Conservation (phyloP, 139 green algal species). For the Chlorella sp. region DNA sequence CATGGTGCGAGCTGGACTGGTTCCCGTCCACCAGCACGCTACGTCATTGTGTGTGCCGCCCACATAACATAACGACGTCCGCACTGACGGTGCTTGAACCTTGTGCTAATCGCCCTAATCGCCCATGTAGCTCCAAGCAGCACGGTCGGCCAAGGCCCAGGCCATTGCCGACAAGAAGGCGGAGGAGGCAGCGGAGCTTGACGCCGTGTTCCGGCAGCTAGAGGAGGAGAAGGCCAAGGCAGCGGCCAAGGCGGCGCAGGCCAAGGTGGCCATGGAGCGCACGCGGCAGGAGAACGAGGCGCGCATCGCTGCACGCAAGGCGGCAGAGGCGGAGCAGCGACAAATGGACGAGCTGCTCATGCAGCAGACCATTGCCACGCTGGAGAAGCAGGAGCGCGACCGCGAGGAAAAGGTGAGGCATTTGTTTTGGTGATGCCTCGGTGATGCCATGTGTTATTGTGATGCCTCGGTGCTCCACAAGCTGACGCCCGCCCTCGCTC, state of each 20-base stretch:
- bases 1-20: background rate
- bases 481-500: too few species aligned
- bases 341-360: constrained; percentile 12
- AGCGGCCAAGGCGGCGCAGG: background rate
- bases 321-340: background rate
- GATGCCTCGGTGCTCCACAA: background rate
- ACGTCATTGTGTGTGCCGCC: too few species aligned
- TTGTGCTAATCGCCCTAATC: too few species aligned
- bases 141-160: background rate
- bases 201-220: background rate
- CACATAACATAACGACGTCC: too few species aligned
- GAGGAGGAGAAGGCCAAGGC: constrained; percentile 1
- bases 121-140: too few species aligned
- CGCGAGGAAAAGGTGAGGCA: constrained; percentile 3
- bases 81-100: too few species aligned
- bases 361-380: background rate
- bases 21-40: too few species aligned
- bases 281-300: background rate
- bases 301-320: background rate
- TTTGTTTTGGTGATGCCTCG: background rate
- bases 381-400: constrained; percentile 13
- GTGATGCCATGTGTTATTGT: background rate
- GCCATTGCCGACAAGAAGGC: background rate
- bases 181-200: background rate
- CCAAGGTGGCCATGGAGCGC: background rate